These are phyloP conservation scores for Phlyctochytrium bullatum DNA, from an alignment of 192 early-diverging fungal species.

Conservation along the genomic window DNA sequence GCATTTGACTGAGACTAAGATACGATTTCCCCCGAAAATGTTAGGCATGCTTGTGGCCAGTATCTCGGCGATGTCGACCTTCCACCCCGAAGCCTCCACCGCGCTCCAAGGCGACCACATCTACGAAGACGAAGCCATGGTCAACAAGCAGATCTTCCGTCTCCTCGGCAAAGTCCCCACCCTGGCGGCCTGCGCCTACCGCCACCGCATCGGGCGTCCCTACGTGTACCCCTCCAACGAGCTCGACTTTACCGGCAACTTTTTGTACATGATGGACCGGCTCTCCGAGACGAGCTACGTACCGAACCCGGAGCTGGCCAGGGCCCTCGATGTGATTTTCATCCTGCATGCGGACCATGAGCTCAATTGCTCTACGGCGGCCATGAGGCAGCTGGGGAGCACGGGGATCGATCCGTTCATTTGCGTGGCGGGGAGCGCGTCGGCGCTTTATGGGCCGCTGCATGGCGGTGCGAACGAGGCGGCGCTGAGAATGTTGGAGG, in stretches of 20 bases:
- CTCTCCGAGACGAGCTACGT: slow-evolving; percentile 57
- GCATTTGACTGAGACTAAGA: background rate
- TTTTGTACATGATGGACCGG: slow-evolving; percentile 68
- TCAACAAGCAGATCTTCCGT: slow-evolving; percentile 71
- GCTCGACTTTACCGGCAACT: slow-evolving; percentile 62
- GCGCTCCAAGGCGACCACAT: slow-evolving; percentile 56
- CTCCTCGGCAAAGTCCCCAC: slow-evolving; percentile 68
- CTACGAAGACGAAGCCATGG: slow-evolving; percentile 37
- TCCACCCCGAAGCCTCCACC: slow-evolving; percentile 68
- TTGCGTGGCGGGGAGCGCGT: slow-evolving; percentile 53
- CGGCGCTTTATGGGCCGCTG: slow-evolving; percentile 66
- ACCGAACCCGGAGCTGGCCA: slow-evolving; percentile 55
- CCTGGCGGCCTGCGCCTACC: slow-evolving; percentile 54
- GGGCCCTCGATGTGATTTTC: slow-evolving; percentile 67
- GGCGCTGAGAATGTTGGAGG: slow-evolving; percentile 31
- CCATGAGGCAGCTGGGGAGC: slow-evolving; percentile 65
- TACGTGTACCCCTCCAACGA: slow-evolving; percentile 52
- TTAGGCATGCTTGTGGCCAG: slow-evolving; percentile 57
- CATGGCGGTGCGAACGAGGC: slow-evolving; percentile 66
- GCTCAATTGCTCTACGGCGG: slow-evolving; percentile 52
- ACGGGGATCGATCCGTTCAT: slow-evolving; percentile 54
- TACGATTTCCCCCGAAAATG: slow-evolving; percentile 2
- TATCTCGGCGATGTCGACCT: slow-evolving; percentile 62
- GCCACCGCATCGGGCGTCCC: slow-evolving; percentile 61
- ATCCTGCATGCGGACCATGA: slow-evolving; percentile 68